These are phyloP conservation scores for Russula earlei DNA, from an alignment of 768 basidiomycete genomes.

Conservation along the genomic window DNA sequence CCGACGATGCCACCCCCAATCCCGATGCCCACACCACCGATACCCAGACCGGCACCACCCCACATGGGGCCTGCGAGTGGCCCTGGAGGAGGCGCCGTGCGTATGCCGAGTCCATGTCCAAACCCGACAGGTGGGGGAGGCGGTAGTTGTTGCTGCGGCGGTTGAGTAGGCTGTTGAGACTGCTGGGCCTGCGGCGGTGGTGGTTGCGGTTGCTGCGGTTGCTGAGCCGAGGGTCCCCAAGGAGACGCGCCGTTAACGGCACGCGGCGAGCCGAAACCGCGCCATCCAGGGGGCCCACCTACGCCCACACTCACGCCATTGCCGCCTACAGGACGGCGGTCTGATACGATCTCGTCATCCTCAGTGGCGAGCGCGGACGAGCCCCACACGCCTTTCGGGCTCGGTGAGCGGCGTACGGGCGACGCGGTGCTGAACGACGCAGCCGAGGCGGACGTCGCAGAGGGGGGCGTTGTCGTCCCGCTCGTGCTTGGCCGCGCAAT, in stretches of 20 bases:
- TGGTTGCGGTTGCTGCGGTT: not conserved
- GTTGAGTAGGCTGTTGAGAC: not conserved
- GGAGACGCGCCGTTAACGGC: constrained; percentile 4
- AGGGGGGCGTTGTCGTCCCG: constrained; percentile 35
- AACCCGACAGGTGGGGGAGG: constrained; percentile 5
- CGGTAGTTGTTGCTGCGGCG: not conserved
- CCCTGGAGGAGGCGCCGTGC: constrained; percentile 6
- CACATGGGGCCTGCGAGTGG: constrained; percentile 10
- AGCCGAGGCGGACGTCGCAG: constrained; percentile 31
- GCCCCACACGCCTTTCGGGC: constrained; percentile 58
- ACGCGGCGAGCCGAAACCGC: constrained; percentile 12
- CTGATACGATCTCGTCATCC: constrained; percentile 67
- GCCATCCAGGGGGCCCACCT: constrained; percentile 9
- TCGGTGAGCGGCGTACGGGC: constrained; percentile 40
- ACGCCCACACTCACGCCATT: not conserved
- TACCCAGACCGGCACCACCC: constrained; percentile 12
- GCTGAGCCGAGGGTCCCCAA: constrained; percentile 1
- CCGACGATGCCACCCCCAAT: not conserved
- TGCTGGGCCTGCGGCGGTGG: not conserved
- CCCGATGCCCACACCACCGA: constrained; percentile 8
- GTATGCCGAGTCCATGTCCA: constrained; percentile 8
- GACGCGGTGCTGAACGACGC: constrained; percentile 36
- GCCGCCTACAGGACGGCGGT: constrained; percentile 24
- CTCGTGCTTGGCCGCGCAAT: constrained; percentile 51
- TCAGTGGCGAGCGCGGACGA: constrained; percentile 72